phyloP scores from a whole-genome alignment of 1,139 yeast species.

The Hanseniaspora uvarum region DNA sequence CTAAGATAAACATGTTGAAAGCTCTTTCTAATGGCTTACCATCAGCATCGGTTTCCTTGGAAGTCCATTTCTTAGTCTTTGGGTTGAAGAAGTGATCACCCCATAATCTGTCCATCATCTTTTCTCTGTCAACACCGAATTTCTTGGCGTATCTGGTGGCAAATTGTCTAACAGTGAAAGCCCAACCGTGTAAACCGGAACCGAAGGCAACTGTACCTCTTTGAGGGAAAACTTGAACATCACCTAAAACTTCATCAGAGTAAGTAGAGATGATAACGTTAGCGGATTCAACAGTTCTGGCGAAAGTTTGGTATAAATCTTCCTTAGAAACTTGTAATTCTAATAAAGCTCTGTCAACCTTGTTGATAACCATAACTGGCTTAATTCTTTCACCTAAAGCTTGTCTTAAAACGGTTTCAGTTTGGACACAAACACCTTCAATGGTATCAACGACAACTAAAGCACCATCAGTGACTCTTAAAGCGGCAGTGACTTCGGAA shows the following conservation, averaged over 20 bases:
- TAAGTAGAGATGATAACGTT: slow-evolving; percentile 96
- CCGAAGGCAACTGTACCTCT: slow-evolving; percentile 99
- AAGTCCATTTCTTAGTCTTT: slow-evolving; percentile 99
- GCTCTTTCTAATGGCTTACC: slow-evolving; percentile 97
- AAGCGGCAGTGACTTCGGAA: slow-evolving; percentile 99
- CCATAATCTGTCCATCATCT: slow-evolving; percentile 99
- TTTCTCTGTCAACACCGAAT: slow-evolving; percentile 95
- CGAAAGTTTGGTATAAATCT: slow-evolving; percentile 95
- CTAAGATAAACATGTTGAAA: slow-evolving; percentile 97
- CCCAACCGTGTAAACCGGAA: slow-evolving; percentile 99
- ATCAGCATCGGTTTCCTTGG: slow-evolving; percentile 89
- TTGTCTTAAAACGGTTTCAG: slow-evolving; percentile 99
- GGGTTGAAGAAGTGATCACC: slow-evolving; percentile 99
- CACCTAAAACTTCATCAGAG: slow-evolving; percentile 85
- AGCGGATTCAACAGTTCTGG: slow-evolving; percentile 98
- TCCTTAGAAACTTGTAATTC: slow-evolving; percentile 98
- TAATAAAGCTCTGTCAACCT: slow-evolving; percentile 98
- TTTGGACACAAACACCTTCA: slow-evolving; percentile 99
- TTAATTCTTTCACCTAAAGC: slow-evolving; percentile 98
- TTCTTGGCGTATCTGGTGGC: slow-evolving; percentile 97
- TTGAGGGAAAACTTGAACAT: slow-evolving; percentile 97
- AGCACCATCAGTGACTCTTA: slow-evolving; percentile 99
- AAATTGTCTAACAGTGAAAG: slow-evolving; percentile 98
- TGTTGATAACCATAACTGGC: slow-evolving; percentile 97
- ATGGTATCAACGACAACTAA: slow-evolving; percentile 97